Percentiles rank a stretch among this genome's conserved stretches.
Conservation (phyloP, 305 asterid species). For the Fraxinus albicans region DNA sequence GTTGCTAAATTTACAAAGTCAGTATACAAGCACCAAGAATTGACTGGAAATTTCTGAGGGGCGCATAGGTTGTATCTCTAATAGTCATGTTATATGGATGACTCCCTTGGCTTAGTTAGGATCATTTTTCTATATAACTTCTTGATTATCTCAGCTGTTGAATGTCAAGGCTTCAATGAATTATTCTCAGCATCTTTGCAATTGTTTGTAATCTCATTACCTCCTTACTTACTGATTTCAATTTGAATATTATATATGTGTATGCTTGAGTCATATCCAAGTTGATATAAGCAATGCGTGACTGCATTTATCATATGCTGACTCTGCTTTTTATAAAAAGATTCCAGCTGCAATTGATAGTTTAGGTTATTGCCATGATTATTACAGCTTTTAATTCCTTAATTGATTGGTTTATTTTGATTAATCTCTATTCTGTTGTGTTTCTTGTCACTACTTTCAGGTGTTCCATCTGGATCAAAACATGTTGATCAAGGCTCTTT, state of each 20-base stretch:
- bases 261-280: neutral
- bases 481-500: conserved; percentile 66
- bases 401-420: conserved; percentile 1
- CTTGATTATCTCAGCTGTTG: neutral
- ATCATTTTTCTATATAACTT: neutral
- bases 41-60: neutral
- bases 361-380: neutral
- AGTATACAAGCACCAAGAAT: neutral
- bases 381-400: neutral
- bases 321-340: conserved; percentile 18
- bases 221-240: neutral
- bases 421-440: conserved; percentile 3
- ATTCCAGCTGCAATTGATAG: neutral
- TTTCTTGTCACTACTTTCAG: conserved; percentile 38
- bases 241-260: neutral
- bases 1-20: neutral
- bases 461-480: conserved; percentile 66
- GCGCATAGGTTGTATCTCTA: neutral
- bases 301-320: conserved; percentile 13
- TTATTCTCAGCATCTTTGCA: neutral
- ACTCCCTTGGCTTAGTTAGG: neutral
- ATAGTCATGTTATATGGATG: neutral
- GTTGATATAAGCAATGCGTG: conserved; percentile 12
- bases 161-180: neutral
- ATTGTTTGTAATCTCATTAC: neutral